Base-by-base conservation (phyloP, 106 monocot species). In the Allium sativum region DNA sequence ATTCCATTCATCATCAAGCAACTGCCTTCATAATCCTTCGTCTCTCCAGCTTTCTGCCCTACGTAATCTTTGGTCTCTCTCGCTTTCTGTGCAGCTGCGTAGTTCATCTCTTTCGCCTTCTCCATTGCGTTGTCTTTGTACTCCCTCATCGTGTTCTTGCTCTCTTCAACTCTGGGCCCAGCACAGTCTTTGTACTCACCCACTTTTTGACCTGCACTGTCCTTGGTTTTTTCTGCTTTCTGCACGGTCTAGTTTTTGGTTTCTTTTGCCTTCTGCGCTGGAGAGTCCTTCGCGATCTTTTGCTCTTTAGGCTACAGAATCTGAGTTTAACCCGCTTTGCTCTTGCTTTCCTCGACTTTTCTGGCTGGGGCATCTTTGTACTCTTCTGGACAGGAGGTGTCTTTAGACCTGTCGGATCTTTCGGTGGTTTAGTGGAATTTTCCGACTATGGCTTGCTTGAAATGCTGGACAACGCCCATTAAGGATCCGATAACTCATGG, bases 211-310 rank as follows among this genome's bases (percentile, higher is more conserved):
- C 8, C 3, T 1, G 61, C 22, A 12, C 20, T 21, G 5, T 71
- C 71, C 46, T 72, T 72, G 1, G 7, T 18, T 56, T 72, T 53
- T n/a, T 40, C 18, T 11, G 66, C 66, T 54, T 54, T 66, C 42
- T 66, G 18, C 0, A 53, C 66, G 0, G 53, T 22, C 7, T 40
- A 66, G 4, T 66, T 53, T 19, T 66, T 51, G 0, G 22, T 40
- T 16, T 64, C 50, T 3, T 8, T 6, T 8, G 50, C 64, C 10
- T 52, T 64, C 22, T 51, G 40, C 0, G 44, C 51, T 3, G 64
- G 1, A 5, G 48, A 48, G 18, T 64, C 64, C 64, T 64, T 64
- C n/a, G n/a, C n/a, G 12, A 13, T 40, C 64, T 10, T 8, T 40
- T 9, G 18, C 14, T 18, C 52, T 64, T 0, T 64, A 48, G 0